These are phyloP conservation scores for Neurospora africana DNA, from an alignment of 495 filamentous ascomycete species.

Conservation along the genomic window DNA sequence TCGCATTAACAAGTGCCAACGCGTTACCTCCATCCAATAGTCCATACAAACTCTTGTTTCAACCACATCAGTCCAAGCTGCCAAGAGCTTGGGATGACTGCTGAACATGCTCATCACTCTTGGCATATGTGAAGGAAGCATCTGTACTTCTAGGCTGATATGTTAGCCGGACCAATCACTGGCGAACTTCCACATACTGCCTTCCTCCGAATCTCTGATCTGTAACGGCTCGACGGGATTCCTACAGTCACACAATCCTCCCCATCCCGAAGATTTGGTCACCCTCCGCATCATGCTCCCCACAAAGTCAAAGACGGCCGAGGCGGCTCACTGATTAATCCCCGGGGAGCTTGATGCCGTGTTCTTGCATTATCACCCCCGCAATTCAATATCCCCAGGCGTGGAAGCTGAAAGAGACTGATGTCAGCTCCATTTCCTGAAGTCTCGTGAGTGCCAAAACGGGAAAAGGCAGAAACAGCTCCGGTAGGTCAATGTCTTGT, in stretches of 20 bases:
- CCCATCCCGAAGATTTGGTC: background rate
- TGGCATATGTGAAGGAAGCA: background rate
- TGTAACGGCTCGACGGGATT: background rate
- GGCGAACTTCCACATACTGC: background rate
- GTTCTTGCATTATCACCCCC: conserved; percentile 9
- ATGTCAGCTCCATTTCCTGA: background rate
- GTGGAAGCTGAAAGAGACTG: background rate
- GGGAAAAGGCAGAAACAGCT: background rate
- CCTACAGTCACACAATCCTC: background rate
- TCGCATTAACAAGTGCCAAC: background rate
- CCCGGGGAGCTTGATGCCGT: conserved; percentile 11
- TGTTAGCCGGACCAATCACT: background rate
- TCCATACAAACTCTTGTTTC: background rate
- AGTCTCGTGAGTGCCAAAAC: background rate
- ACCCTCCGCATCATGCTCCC: background rate
- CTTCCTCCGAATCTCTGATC: background rate
- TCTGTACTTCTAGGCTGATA: background rate
- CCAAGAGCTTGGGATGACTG: background rate
- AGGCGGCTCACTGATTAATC: conserved; percentile 6
- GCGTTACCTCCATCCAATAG: background rate
- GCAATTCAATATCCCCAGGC: background rate
- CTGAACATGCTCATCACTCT: background rate
- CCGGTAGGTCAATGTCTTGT: background rate
- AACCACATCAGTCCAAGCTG: background rate
- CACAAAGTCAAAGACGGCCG: conserved; percentile 2